phyloP scores from a whole-genome alignment of 2,329 filamentous ascomycete genomes.

The Penicillium sp. region DNA sequence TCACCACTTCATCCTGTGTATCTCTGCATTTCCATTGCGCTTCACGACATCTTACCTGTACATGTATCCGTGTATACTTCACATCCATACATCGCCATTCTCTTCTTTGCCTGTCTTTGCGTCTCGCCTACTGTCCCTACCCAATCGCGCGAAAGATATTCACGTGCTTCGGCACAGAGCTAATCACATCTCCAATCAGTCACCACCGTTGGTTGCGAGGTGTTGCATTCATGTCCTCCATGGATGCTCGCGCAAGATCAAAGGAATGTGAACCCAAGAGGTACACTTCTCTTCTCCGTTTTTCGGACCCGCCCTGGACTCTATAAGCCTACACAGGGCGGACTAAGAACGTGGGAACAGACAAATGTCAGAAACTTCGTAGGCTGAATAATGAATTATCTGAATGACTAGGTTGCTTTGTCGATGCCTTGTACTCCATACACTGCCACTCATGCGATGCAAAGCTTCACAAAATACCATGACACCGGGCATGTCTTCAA shows the following conservation, averaged over 20 bases:
- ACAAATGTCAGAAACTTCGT: constrained; percentile 23
- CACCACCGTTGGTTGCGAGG: constrained; percentile 47
- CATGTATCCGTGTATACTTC: constrained; percentile 25
- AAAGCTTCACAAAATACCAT: background rate
- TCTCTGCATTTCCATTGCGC: constrained; percentile 9
- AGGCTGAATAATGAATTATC: no score
- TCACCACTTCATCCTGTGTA: constrained; percentile 16
- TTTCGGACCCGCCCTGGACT: constrained; percentile 53
- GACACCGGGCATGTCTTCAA: no score
- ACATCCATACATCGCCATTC: constrained; percentile 18
- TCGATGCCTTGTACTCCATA: no score
- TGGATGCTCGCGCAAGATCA: constrained; percentile 49
- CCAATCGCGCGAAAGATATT: constrained; percentile 26
- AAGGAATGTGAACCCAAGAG: constrained; percentile 31
- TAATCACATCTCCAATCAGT: constrained; percentile 47
- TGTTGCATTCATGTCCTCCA: constrained; percentile 41
- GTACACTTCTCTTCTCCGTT: constrained; percentile 43
- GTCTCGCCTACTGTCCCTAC: background rate
- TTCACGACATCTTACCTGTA: constrained; percentile 19
- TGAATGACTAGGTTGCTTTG: no score
- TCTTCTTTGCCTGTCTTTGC: constrained; percentile 6
- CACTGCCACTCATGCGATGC: no score
- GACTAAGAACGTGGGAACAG: constrained; percentile 58
- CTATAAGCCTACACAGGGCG: constrained; percentile 49
- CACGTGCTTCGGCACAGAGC: constrained; percentile 51